phyloP scores from a whole-genome alignment of 306 rosid genomes.

The Pyrus communis region DNA sequence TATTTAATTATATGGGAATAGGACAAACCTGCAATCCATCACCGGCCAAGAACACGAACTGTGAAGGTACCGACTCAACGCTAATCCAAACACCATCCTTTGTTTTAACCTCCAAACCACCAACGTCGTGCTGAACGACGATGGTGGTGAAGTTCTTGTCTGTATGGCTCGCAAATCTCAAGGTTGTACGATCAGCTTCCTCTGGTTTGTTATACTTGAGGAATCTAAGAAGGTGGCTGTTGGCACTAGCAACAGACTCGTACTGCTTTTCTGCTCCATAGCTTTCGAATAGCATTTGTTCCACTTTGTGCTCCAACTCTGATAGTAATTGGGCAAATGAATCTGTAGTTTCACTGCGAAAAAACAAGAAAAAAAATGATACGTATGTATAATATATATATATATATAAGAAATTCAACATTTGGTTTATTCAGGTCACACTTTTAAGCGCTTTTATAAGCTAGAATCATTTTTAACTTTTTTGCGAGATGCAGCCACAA shows the following conservation, averaged over 20 bases:
- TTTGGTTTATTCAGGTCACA: too few species aligned
- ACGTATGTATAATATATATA: too few species aligned
- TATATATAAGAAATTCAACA: too few species aligned
- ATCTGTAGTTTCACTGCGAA: not conserved
- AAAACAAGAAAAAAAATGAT: too few species aligned
- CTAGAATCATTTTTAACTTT: not conserved
- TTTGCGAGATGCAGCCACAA: not conserved
- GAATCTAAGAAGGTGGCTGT: conserved; percentile 13
- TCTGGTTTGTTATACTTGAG: not conserved
- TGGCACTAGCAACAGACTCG: not conserved
- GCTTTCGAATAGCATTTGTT: conserved; percentile 5
- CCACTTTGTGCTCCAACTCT: not conserved
- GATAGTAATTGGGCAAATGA: not conserved
- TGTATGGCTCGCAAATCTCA: not conserved
- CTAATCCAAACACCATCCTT: conserved; percentile 4
- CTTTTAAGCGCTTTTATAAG: not conserved
- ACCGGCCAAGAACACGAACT: conserved; percentile 7
- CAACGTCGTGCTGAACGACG: not conserved
- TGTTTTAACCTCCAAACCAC: conserved; percentile 4
- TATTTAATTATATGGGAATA: not conserved
- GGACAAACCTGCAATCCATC: conserved; percentile 1
- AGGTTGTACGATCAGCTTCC: not conserved
- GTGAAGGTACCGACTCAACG: not conserved
- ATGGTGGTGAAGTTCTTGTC: conserved; percentile 13
- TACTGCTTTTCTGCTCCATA: not conserved